A percentile compares a stretch with the other conserved stretches of the same genome.
Conservation (phyloP, 306 rosid genomes). For the Hippophae gyantsensis region DNA sequence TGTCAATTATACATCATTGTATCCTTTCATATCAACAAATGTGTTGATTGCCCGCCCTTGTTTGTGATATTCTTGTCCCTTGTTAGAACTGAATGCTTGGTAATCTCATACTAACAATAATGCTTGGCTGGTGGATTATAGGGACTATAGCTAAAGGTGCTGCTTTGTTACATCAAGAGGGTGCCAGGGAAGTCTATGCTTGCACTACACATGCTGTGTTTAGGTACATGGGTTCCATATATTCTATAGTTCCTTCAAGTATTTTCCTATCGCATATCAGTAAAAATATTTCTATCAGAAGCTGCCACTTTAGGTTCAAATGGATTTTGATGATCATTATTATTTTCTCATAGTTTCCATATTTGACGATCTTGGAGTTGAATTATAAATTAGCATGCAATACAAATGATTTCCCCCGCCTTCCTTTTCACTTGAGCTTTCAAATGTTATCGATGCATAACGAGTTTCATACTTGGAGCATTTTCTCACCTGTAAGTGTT, state of each 20-base stretch:
- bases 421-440: no score
- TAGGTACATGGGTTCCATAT: conserved; percentile 41
- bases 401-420: no score
- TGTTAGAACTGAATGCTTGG: background rate
- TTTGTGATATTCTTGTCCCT: background rate
- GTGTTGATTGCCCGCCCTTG: background rate
- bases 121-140: conserved; percentile 22
- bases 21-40: no score
- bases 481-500: no score
- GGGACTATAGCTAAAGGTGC: conserved; percentile 93
- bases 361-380: no score
- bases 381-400: no score
- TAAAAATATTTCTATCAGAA: background rate
- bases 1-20: no score
- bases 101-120: conserved; percentile 6
- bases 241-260: background rate
- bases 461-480: no score
- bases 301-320: no score
- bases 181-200: conserved; percentile 96
- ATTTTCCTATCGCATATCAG: background rate
- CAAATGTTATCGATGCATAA: no score
- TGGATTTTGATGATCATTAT: no score
- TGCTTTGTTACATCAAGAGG: conserved; percentile 86
- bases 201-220: conserved; percentile 93
- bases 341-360: no score